These are phyloP conservation scores for Caryopteris hybrid DNA, from an alignment of 305 asterid species.

Conservation along the genomic window DNA sequence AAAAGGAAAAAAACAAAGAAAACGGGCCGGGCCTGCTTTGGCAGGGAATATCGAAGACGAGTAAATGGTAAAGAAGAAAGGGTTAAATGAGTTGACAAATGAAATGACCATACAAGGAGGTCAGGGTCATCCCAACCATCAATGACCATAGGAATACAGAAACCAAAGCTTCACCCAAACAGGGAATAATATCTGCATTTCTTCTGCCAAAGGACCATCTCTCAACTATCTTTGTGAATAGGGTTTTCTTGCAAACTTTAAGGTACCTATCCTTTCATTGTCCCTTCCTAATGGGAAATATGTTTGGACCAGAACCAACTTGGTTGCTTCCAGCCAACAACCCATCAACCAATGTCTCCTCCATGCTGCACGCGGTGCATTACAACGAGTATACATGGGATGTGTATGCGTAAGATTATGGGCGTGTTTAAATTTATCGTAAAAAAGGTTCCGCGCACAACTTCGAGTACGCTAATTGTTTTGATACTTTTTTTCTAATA, in stretches of 20 bases:
- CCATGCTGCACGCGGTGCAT: no score
- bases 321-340: no score
- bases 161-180: constrained; percentile 20
- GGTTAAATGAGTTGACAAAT: constrained; percentile 37
- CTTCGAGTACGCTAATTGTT: no score
- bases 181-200: constrained; percentile 28
- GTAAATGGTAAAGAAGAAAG: constrained; percentile 17
- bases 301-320: neutral
- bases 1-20: no score
- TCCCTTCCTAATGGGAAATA: neutral
- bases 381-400: no score
- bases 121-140: constrained; percentile 28
- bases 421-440: no score
- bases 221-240: constrained; percentile 12
- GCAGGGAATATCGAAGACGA: constrained; percentile 19
- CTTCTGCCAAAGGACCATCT: no score
- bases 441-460: no score
- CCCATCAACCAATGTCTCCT: no score
- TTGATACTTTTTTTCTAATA: no score
- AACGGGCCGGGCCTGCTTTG: neutral
- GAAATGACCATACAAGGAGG: constrained; percentile 40
- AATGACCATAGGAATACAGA: constrained; percentile 7
- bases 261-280: constrained; percentile 19
- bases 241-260: constrained; percentile 30
- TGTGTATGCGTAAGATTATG: no score